A percentile compares a stretch with the other conserved stretches of the same genome.
Conservation (phyloP, 129 eudicot species). For the Flaveria trinervia region DNA sequence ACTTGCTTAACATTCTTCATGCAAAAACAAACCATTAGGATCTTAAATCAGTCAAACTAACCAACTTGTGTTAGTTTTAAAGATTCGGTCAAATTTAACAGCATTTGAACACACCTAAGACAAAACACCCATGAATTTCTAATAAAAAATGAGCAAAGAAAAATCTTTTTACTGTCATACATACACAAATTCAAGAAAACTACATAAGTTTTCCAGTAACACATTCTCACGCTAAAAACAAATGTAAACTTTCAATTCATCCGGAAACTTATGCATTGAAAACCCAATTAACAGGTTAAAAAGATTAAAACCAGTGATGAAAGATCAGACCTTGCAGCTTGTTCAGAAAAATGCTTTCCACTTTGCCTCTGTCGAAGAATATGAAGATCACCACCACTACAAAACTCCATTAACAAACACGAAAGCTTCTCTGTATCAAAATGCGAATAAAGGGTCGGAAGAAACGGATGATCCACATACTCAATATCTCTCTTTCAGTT, state of each 20-base stretch:
- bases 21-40: too few species aligned
- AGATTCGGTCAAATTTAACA: too few species aligned
- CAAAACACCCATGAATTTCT: neutral
- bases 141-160: too few species aligned
- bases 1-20: too few species aligned
- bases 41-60: too few species aligned
- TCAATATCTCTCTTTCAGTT: conserved; percentile 85
- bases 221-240: too few species aligned
- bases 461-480: conserved; percentile 91
- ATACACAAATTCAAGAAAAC: neutral
- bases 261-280: neutral
- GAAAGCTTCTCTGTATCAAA: conserved; percentile 91
- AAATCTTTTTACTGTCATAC: neutral
- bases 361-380: conserved; percentile 84
- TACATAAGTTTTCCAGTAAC: neutral
- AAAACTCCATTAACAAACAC: conserved; percentile 91
- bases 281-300: conserved; percentile 1
- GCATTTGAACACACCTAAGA: too few species aligned
- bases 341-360: conserved; percentile 76
- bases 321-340: conserved; percentile 82
- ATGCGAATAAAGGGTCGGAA: conserved; percentile 89
- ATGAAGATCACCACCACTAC: conserved; percentile 97
- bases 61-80: too few species aligned
- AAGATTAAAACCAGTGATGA: neutral
- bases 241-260: too few species aligned